These are phyloP conservation scores for Leucosporidium yakuticum DNA, from an alignment of 768 basidiomycete species.

Conservation along the genomic window DNA sequence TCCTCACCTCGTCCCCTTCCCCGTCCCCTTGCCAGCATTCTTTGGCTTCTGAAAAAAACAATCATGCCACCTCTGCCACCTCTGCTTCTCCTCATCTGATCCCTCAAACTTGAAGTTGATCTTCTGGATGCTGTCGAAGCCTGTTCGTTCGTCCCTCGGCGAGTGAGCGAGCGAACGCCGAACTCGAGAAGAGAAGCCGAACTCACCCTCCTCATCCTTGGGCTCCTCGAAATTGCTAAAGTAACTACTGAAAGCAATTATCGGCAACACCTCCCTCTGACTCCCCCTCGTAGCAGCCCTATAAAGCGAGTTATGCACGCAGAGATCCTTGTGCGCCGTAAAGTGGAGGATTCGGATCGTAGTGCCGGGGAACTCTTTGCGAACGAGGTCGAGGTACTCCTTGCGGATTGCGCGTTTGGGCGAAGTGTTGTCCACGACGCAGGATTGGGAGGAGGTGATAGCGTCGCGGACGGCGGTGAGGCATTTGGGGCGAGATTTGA, in stretches of 20 bases:
- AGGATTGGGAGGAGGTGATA: constrained; percentile 51
- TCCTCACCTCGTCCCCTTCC: no score
- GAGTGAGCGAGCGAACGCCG: neutral
- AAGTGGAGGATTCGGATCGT: constrained; percentile 64
- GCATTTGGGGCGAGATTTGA: constrained; percentile 71
- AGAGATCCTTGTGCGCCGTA: constrained; percentile 66
- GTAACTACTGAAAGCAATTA: constrained; percentile 41
- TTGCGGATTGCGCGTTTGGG: constrained; percentile 63
- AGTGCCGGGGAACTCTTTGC: constrained; percentile 7
- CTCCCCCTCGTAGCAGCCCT: constrained; percentile 21
- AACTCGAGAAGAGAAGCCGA: no score
- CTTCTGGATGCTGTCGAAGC: constrained; percentile 62
- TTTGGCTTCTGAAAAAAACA: no score
- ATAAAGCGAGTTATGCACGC: constrained; percentile 86
- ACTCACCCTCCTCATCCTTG: constrained; percentile 55
- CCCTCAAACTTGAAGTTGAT: constrained; percentile 80
- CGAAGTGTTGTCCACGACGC: constrained; percentile 92
- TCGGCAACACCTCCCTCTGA: constrained; percentile 21
- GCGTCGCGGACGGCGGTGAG: constrained; percentile 58
- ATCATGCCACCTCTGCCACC: constrained; percentile 70
- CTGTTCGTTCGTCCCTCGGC: neutral
- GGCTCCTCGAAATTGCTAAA: constrained; percentile 55
- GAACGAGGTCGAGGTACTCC: constrained; percentile 58
- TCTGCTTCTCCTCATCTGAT: constrained; percentile 58
- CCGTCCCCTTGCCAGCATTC: no score